A percentile compares a stretch with the other conserved stretches of the same genome.
phyloP scores from a whole-genome alignment of 768 basidiomycete species.

The Naganishia vaughanmartiniae region DNA sequence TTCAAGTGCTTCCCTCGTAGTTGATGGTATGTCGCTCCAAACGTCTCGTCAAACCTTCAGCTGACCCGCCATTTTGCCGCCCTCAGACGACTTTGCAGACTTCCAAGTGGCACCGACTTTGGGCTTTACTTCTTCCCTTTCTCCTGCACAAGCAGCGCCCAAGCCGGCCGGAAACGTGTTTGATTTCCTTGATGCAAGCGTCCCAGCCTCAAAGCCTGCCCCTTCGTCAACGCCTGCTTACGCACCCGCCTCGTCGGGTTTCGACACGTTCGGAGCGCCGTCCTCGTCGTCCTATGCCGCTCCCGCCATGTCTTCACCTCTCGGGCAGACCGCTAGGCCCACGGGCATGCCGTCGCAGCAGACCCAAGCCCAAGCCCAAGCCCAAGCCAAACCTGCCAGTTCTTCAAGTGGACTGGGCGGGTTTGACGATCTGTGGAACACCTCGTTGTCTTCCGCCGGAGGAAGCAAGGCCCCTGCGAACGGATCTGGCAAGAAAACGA shows the following conservation, averaged over 20 bases:
- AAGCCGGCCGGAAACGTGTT: constrained; percentile 41
- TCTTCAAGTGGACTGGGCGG: constrained; percentile 54
- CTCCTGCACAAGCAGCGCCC: constrained; percentile 23
- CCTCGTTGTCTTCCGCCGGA: constrained; percentile 64
- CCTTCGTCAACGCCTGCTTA: constrained; percentile 21
- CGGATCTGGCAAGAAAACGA: constrained; percentile 62
- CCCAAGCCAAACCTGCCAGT: constrained; percentile 23
- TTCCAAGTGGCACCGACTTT: constrained; percentile 52
- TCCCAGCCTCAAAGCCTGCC: constrained; percentile 30
- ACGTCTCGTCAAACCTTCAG: not conserved
- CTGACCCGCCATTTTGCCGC: not conserved
- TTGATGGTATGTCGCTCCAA: constrained; percentile 45
- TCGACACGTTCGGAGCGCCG: constrained; percentile 17
- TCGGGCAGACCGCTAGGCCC: constrained; percentile 48
- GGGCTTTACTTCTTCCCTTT: constrained; percentile 33
- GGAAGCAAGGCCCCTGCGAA: constrained; percentile 35
- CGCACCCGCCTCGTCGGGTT: constrained; percentile 18
- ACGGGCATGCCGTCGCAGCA: constrained; percentile 47
- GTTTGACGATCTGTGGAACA: constrained; percentile 86
- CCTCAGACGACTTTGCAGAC: constrained; percentile 55
- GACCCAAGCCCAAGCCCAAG: too few species aligned
- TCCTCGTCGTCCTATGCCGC: constrained; percentile 14
- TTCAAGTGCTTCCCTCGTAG: constrained; percentile 32
- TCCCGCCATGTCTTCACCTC: constrained; percentile 48
- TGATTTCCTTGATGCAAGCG: constrained; percentile 45